Base-by-base conservation (phyloP, 805 yeast species). In the Isabelozyma gotoi region DNA sequence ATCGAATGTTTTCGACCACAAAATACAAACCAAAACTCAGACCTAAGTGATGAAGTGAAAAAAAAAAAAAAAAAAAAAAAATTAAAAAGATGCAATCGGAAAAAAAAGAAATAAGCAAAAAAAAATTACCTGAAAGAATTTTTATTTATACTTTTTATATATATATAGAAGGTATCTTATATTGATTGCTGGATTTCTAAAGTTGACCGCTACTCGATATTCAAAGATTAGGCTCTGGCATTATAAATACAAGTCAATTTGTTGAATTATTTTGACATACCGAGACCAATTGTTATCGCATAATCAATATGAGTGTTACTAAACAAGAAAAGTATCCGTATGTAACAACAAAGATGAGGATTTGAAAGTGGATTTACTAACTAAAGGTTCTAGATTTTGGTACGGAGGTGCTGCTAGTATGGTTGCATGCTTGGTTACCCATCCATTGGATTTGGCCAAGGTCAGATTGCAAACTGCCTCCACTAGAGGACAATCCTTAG, bases 371-470 rank as follows among this genome's bases (percentile, higher is more conserved):
- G 11, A 8, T 6, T 6, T 34, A 15, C 4, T 16, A 7, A 16
- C 19, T 18, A 16, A 32, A 32, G 11, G 2, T 8, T 36, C 20
- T 36, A 69, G 74, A 29, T 80, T 81, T 59, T 80, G 84, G 84
- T 79, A 80, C 50, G 85, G 84, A 37, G 88, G 89, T 44, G 83
- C 80, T 12, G 80, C 86, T 12, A 83, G 87, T 45, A 79, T 80
- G 73, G 74, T 76, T 38, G 89, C 88, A 6, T 80, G 85, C 58
- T 51, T 79, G 32, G 78, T 77, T 38, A 83, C 89, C 1, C 96
- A 88, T 65, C 96, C 96, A 3, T 69, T 88, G 46, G 96, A 88
- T 60, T 71, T 88, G 35, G 94, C 96, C 2, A 88, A 88, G 57
- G 96, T 90, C 7, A 78, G 96, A 40, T 71, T 88, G 59, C 96